Percentiles rank a stretch among this genome's conserved stretches.
Evolutionary conservation across 106 monocot species (phyloP).

Genomic region (Chionographis japonica): DNA sequence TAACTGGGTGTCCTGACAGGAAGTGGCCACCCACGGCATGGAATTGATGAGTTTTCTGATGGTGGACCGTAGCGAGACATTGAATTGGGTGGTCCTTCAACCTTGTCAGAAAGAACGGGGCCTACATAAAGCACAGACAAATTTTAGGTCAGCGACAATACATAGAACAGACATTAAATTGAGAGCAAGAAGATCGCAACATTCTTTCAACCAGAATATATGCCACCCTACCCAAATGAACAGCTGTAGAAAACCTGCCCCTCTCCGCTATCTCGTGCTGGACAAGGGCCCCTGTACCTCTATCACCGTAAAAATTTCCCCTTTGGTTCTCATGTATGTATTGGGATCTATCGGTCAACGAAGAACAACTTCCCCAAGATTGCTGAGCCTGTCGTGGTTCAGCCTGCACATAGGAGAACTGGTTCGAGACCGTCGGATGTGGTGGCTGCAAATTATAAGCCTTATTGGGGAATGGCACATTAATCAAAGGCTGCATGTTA

Average conservation of each 20-base stretch:
- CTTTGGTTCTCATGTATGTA: conserved; percentile 29
- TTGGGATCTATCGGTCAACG: conserved; percentile 31
- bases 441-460: conserved; percentile 65
- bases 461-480: conserved; percentile 26
- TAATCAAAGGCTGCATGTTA: conserved; percentile 19
- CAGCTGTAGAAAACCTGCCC: conserved; percentile 33
- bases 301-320: conserved; percentile 28
- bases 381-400: conserved; percentile 38
- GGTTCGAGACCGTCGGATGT: conserved; percentile 59
- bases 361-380: conserved; percentile 34
- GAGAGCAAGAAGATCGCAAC: background rate
- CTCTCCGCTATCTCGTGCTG: conserved; percentile 44
- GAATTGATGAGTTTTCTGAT: conserved; percentile 34
- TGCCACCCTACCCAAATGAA: conserved; percentile 33
- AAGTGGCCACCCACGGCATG: conserved; percentile 50
- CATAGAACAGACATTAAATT: background rate
- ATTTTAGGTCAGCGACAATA: background rate
- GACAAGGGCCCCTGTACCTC: conserved; percentile 21
- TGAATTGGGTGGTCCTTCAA: conserved; percentile 23
- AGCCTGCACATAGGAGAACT: conserved; percentile 68
- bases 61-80: conserved; percentile 37
- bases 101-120: conserved; percentile 21
- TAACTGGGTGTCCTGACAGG: conserved; percentile 55
- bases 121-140: conserved; percentile 11
- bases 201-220: background rate